Percentiles rank a stretch among this genome's conserved stretches.
Evolutionary conservation across 2,329 filamentous ascomycete species (phyloP).

Genomic region (Fusarium sp.): DNA sequence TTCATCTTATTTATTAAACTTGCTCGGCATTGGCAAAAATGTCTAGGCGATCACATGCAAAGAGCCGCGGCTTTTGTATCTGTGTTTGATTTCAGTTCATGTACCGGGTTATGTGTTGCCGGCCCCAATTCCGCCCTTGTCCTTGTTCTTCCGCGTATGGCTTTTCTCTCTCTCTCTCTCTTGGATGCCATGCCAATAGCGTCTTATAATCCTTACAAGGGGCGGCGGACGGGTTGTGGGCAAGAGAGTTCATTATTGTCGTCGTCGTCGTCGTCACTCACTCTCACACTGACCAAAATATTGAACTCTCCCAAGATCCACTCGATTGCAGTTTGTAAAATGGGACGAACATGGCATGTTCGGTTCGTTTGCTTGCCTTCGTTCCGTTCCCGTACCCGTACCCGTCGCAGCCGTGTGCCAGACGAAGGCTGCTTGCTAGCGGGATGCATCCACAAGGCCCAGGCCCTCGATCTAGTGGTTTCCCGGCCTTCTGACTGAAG

Average conservation of each 20-base stretch:
- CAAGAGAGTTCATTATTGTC: neutral
- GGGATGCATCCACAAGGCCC: slow-evolving; percentile 21
- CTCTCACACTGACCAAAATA: neutral
- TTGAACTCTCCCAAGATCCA: slow-evolving; percentile 12
- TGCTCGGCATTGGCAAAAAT: neutral
- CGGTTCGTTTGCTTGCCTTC: neutral
- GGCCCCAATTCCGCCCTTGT: slow-evolving; percentile 2
- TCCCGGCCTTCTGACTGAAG: slow-evolving; percentile 18
- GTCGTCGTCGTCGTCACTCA: neutral
- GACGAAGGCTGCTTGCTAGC: slow-evolving; percentile 2
- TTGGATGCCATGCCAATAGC: neutral
- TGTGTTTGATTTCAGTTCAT: neutral
- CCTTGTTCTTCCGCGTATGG: neutral
- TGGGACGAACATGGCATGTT: slow-evolving; percentile 31
- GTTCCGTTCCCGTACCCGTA: slow-evolving; percentile 8
- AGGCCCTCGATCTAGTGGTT: slow-evolving; percentile 28
- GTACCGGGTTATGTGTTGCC: neutral
- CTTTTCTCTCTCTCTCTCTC: neutral
- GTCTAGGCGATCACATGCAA: slow-evolving; percentile 38
- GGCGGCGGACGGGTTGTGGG: neutral
- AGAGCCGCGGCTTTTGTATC: neutral
- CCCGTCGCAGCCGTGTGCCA: neutral
- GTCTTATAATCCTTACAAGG: neutral
- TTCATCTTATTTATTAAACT: neutral
- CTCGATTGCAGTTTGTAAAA: slow-evolving; percentile 15